phyloP scores from a whole-genome alignment of 139 green algal genomes.

The Volvox africanus region DNA sequence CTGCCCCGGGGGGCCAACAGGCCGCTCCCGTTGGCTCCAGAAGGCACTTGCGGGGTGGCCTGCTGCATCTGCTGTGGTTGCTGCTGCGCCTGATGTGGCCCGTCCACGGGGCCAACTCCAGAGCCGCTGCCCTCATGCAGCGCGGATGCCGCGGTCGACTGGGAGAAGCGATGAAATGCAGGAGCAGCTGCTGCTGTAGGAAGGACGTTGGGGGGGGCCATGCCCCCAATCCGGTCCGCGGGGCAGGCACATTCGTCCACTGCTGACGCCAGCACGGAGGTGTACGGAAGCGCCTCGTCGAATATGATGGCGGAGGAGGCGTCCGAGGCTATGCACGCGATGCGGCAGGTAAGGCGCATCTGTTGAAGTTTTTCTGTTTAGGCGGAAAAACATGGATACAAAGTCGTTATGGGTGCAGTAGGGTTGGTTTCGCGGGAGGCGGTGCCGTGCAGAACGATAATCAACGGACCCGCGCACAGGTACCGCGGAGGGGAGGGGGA shows the following conservation, averaged over 20 bases:
- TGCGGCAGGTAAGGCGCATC: constrained; percentile 35
- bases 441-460: not conserved
- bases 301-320: constrained; percentile 39
- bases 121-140: not conserved
- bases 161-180: not conserved
- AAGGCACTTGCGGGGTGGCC: no score
- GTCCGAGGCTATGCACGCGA: constrained; percentile 34
- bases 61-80: not conserved
- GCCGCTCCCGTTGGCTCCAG: no score
- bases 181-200: no score
- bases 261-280: not conserved
- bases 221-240: not conserved
- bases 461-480: not conserved
- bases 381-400: not conserved
- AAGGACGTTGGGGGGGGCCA: not conserved
- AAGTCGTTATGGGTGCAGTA: not conserved
- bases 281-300: constrained; percentile 15
- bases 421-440: not conserved
- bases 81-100: not conserved
- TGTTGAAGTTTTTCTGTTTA: constrained; percentile 28
- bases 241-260: not conserved
- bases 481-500: no score
- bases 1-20: no score
- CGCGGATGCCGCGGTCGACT: not conserved
- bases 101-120: not conserved